These are phyloP conservation scores for Pseudogymnoascus sp. DNA, from an alignment of 2,329 filamentous ascomycete genomes.

Conservation along the genomic window DNA sequence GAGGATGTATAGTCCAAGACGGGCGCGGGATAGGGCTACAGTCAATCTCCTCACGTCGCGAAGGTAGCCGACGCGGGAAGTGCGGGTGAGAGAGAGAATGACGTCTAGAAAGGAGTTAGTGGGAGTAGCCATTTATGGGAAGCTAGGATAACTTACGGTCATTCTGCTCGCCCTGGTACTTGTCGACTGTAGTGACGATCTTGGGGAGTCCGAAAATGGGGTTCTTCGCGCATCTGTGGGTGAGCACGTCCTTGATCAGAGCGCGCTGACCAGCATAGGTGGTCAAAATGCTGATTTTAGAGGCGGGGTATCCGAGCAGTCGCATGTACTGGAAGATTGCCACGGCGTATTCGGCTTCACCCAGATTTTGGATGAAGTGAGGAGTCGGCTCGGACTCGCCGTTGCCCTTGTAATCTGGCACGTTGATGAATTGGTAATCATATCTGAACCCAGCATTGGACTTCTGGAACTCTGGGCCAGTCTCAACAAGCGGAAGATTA, in stretches of 20 bases:
- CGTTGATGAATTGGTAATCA: conserved; percentile 95
- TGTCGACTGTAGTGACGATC: conserved; percentile 90
- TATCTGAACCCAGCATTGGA: conserved; percentile 90
- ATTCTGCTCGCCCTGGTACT: conserved; percentile 98
- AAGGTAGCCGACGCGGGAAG: conserved; percentile 81
- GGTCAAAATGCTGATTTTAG: conserved; percentile 72
- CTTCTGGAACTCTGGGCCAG: conserved; percentile 59
- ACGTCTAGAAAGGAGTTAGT: conserved; percentile 52
- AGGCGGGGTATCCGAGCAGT: conserved; percentile 75
- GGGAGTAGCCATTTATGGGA: conserved; percentile 17
- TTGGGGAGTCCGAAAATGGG: conserved; percentile 81
- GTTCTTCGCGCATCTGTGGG: conserved; percentile 74
- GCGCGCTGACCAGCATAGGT: conserved; percentile 91
- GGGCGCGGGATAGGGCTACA: conserved; percentile 85
- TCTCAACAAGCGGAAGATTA: conserved; percentile 68
- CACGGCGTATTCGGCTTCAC: conserved; percentile 94
- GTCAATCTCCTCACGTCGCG: conserved; percentile 89
- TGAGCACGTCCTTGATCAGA: conserved; percentile 78
- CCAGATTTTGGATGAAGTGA: conserved; percentile 93
- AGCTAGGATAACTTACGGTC: conserved; percentile 63
- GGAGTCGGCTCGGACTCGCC: conserved; percentile 86
- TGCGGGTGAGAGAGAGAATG: conserved; percentile 86
- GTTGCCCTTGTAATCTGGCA: conserved; percentile 81
- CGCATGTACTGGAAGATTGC: conserved; percentile 97
- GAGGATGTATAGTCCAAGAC: conserved; percentile 85